Evolutionary conservation across 257 asterid species (phyloP), one percentile per base, ranked within the genome.

Genomic region (Knoxia roxburghii): DNA sequence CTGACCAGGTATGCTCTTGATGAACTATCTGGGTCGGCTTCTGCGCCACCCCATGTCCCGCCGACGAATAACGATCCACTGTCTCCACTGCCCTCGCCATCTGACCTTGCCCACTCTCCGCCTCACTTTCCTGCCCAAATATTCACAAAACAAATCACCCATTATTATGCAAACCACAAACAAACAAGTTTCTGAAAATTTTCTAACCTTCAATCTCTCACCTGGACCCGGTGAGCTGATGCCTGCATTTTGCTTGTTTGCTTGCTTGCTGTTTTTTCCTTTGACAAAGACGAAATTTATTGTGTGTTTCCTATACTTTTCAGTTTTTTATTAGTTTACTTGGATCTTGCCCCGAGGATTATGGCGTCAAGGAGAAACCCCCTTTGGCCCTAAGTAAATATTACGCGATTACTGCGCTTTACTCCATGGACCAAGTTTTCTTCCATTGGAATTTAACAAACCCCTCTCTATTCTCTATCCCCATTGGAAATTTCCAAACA

Each of bases 1-100:
- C 75, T 5, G 83, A 43, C 7, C 57, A 68, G 1, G 68, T 15
- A 2, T 77, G 81, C n/a, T 72, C 68, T 74, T 83, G 77, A 50
- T 89, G 93, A 54, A 74, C 69, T 0, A 84, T 65, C 48, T 87
- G 83, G 48, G 84, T 79, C 0, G 82, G 83, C 69, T 68, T 75
- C 65, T 76, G 79, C 33, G 75, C 81, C 49, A 83, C 77, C 18
- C 71, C 73, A 67, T 75, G 83, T 15, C 97, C 85, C 0, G 84
- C 81, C 1, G 89, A 73, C 32, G 83, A 69, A 32, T 53, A 57
- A 39, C 64, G 51, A 39, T 81, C 84, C 18, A 77, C 64, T 0
- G 85, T 78, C 59, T 79, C 83, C 74, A 70, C 84, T 61, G 61
- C 75, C 70, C 51, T 79, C 62, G 79, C 78, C 6, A 9, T 2